Conservation (phyloP, 2,329 filamentous ascomycete genomes). For the Mycosphaerella arachidis region DNA sequence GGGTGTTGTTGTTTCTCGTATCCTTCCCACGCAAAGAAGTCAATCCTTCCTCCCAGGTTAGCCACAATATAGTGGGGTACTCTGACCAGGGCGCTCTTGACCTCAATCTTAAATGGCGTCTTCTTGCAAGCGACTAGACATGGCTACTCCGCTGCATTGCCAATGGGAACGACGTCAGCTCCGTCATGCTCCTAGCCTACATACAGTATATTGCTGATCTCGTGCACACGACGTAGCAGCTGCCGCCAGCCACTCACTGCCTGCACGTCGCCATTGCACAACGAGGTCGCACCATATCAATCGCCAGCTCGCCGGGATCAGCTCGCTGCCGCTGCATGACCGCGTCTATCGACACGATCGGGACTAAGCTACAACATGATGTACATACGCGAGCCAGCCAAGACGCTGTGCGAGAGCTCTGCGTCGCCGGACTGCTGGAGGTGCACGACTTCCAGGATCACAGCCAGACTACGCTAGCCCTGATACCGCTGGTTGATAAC, state of each 20-base stretch:
- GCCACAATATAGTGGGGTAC: neutral
- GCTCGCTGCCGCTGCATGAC: constrained; percentile 1
- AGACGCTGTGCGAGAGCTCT: neutral
- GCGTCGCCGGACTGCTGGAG: neutral
- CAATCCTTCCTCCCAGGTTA: neutral
- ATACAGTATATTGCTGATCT: neutral
- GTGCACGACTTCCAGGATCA: neutral
- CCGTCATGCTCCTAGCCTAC: neutral
- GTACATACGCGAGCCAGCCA: neutral
- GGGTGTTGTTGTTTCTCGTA: neutral
- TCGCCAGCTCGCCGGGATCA: constrained; percentile 1
- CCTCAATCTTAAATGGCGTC: neutral
- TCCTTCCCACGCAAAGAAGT: neutral
- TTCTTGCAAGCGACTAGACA: neutral
- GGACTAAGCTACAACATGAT: neutral
- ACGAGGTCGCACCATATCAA: neutral
- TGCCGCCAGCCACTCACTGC: neutral
- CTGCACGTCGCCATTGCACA: neutral
- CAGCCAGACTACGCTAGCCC: neutral
- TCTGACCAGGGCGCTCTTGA: neutral
- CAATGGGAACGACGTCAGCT: constrained; percentile 1
- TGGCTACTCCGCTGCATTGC: neutral
- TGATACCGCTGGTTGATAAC: neutral
- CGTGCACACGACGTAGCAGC: neutral
- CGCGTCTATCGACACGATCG: neutral